Evolutionary conservation across 1,284 basidiomycete species (phyloP), one percentile per base, ranked within the genome.

Genomic region (Peniophora sp.): DNA sequence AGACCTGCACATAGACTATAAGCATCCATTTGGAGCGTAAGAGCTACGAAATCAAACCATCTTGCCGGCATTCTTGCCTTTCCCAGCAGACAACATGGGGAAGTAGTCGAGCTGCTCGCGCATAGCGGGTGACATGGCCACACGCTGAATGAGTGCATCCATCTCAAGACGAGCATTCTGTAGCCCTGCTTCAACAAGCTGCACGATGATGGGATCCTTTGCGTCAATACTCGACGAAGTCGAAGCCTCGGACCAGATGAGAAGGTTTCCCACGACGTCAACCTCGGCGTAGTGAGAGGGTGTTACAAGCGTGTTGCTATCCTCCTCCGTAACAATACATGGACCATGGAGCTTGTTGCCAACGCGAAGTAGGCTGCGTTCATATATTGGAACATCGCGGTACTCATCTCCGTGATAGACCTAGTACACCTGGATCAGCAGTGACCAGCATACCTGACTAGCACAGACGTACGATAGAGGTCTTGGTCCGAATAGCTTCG

Each of bases 71-170:
- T 64, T 62, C 35, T 53, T 55, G 24, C 64, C 64, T n/a, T 60
- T 58, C 1, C 61, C 59, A 47, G 60, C 63, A 19, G 63, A 60
- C 48, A 66, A 61, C 62, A 65, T 63, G 3, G 64, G 64, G 54
- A 66, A 66, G 49, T 65, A 60, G 49, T 59, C 55, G 6, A 58
- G 55, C 56, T 57, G 63, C 49, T 65, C 63, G 3, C 63, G 59
- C 63, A 65, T 65, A 5, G 63, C 63, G n/a, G 63, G 63, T 19
- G 62, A 63, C 56, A 65, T 61, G 1, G 63, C 63, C 11, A 57
- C 54, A 9, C 63, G 51, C 50, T 62, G 56, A 44, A 64, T 63
- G 32, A 63, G 50, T 10, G 57, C 57, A 50, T 66, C 64, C 64
- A 66, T 66, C 53, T 66, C 64, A 9, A 56, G 52, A 49, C 64